These are phyloP conservation scores for Skeletonema costatum DNA, from an alignment of 108 stramenopile genomes.

Conservation along the genomic window DNA sequence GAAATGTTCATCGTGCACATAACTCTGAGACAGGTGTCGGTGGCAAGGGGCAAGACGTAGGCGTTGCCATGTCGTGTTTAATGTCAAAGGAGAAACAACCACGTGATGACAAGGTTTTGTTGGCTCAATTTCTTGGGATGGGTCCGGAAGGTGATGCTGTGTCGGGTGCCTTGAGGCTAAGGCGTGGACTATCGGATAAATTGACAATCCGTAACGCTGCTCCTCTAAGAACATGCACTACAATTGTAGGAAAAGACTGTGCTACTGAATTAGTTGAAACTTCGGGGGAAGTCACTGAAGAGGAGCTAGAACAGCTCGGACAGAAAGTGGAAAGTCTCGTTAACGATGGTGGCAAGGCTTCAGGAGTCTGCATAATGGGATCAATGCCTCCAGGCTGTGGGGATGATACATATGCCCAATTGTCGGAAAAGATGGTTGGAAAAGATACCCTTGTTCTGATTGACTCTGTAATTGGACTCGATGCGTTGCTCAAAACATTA, in stretches of 20 bases:
- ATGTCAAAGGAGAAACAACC: constrained; percentile 10
- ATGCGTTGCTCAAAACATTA: constrained; percentile 44
- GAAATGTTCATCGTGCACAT: constrained; percentile 75
- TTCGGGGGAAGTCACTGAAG: constrained; percentile 52
- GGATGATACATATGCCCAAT: constrained; percentile 64
- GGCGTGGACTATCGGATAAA: constrained; percentile 47
- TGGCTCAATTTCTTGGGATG: constrained; percentile 79
- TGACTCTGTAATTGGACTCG: constrained; percentile 81
- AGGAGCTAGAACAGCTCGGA: constrained; percentile 57
- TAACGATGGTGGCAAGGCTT: constrained; percentile 18
- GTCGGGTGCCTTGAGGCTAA: constrained; percentile 31
- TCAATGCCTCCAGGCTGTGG: constrained; percentile 84
- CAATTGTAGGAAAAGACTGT: constrained; percentile 65
- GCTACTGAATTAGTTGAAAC: constrained; percentile 90
- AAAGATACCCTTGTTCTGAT: constrained; percentile 65
- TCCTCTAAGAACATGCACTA: constrained; percentile 77
- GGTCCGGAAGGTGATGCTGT: constrained; percentile 78
- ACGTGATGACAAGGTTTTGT: constrained; percentile 12
- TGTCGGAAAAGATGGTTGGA: constrained; percentile 43
- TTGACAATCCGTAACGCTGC: constrained; percentile 62
- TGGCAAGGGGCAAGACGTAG: constrained; percentile 90
- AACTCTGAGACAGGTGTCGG: constrained; percentile 70
- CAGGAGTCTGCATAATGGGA: constrained; percentile 81
- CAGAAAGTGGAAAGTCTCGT: constrained; percentile 32
- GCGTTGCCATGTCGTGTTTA: constrained; percentile 69